phyloP scores from a whole-genome alignment of 1,284 basidiomycete species.

The Melanopsichium pennsylvanicum region DNA sequence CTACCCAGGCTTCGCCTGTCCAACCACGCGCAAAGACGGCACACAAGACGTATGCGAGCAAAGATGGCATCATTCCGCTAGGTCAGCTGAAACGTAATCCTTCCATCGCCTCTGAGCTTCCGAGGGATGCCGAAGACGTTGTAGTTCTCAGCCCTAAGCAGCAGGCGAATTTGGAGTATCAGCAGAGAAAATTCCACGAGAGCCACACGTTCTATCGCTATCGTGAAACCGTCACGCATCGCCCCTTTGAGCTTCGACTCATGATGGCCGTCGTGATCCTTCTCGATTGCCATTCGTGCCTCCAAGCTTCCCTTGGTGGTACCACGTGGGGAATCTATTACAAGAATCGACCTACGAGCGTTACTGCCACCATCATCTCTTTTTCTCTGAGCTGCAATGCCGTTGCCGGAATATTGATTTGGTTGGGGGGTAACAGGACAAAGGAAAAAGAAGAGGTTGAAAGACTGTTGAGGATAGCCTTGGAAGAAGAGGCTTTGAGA shows the following conservation, averaged over 20 bases:
- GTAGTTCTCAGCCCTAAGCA: constrained; percentile 60
- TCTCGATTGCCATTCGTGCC: constrained; percentile 58
- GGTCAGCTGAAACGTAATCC: constrained; percentile 51
- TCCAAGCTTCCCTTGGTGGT: constrained; percentile 72
- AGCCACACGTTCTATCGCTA: constrained; percentile 78
- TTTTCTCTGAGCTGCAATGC: constrained; percentile 82
- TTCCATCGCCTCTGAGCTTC: constrained; percentile 57
- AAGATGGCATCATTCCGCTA: constrained; percentile 38
- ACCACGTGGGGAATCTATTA: constrained; percentile 79
- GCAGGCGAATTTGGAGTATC: constrained; percentile 59
- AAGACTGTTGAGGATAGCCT: constrained; percentile 74
- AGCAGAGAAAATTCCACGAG: constrained; percentile 62
- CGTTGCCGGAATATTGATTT: constrained; percentile 79
- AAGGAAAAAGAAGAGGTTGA: constrained; percentile 80
- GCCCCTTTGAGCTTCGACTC: constrained; percentile 74
- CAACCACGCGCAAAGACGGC: not conserved
- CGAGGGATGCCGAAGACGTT: constrained; percentile 54
- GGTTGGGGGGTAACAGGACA: constrained; percentile 78
- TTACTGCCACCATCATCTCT: constrained; percentile 77
- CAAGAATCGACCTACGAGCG: constrained; percentile 68
- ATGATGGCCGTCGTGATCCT: constrained; percentile 51
- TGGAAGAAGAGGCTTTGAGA: constrained; percentile 68
- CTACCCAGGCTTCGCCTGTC: not conserved
- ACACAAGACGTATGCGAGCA: constrained; percentile 24
- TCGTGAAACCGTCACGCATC: constrained; percentile 84